Conservation (phyloP, 202 grass and related monocot genomes). For the Carex arenaria region DNA sequence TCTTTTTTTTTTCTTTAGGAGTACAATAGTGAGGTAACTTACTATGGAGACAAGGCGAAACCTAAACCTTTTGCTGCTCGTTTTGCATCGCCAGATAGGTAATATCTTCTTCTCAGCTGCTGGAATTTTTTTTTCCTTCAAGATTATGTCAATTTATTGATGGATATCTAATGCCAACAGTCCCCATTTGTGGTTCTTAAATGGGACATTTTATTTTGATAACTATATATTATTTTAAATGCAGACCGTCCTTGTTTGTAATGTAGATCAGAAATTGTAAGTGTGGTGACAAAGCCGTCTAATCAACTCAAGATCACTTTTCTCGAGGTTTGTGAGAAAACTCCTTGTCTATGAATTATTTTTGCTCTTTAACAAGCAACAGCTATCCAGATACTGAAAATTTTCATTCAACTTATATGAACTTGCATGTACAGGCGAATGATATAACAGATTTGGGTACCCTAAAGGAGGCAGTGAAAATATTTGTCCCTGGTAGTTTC, state of each 20-base stretch:
- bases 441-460: conserved; percentile 89
- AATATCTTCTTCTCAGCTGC: neutral
- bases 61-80: conserved; percentile 66
- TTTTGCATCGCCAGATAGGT: conserved; percentile 85
- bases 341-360: conserved; percentile 1
- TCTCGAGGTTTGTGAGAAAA: conserved; percentile 63
- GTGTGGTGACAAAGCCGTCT: conserved; percentile 78
- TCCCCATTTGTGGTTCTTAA: neutral
- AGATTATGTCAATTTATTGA: neutral
- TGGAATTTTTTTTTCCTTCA: neutral
- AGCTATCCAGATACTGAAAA: neutral
- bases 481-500: conserved; percentile 86
- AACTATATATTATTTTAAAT: conserved; percentile 27
- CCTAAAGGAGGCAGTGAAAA: conserved; percentile 82
- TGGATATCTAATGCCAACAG: neutral
- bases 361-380: neutral
- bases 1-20: conserved; percentile 35
- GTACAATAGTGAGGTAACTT: conserved; percentile 54
- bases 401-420: conserved; percentile 27
- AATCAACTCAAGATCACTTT: conserved; percentile 99
- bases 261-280: conserved; percentile 79
- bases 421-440: conserved; percentile 54
- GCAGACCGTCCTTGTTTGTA: conserved; percentile 24
- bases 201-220: conserved; percentile 23
- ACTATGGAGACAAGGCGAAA: conserved; percentile 88